Conservation (phyloP, 345 rosid species). For the Ceriops tagal region DNA sequence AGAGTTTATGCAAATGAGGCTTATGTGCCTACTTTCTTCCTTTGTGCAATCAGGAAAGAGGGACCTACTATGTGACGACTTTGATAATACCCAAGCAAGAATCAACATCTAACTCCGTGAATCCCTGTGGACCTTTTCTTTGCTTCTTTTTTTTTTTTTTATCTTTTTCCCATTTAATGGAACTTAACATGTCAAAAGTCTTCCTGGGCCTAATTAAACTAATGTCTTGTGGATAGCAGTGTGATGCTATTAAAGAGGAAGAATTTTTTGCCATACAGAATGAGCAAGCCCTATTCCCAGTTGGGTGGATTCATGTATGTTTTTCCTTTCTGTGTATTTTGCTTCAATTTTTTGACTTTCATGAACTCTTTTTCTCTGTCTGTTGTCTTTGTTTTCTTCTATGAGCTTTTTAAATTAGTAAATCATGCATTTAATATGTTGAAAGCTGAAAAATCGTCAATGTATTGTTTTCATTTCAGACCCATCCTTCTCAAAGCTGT, state of each 20-base stretch:
- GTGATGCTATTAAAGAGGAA: conserved; percentile 77
- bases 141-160: neutral
- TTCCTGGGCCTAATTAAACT: neutral
- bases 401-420: neutral
- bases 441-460: neutral
- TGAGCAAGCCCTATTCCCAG: conserved; percentile 64
- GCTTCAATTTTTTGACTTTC: neutral
- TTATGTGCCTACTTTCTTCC: neutral
- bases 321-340: conserved; percentile 4
- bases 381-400: neutral
- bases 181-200: conserved; percentile 6
- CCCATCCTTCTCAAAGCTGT: conserved; percentile 93
- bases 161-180: neutral
- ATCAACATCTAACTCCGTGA: conserved; percentile 77
- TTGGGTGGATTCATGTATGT: conserved; percentile 91
- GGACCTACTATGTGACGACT: conserved; percentile 72
- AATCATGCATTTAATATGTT: neutral
- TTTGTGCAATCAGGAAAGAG: conserved; percentile 51
- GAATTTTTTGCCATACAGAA: conserved; percentile 79
- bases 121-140: conserved; percentile 26
- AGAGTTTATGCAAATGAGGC: conserved; percentile 4
- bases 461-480: conserved; percentile 43
- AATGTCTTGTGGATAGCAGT: conserved; percentile 34
- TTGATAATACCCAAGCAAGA: conserved; percentile 91
- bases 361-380: neutral